Percentiles rank a stretch among this genome's conserved stretches.
Evolutionary conservation across 2,329 filamentous ascomycete genomes (phyloP).

Genomic region (Curvularia eragrostidis): DNA sequence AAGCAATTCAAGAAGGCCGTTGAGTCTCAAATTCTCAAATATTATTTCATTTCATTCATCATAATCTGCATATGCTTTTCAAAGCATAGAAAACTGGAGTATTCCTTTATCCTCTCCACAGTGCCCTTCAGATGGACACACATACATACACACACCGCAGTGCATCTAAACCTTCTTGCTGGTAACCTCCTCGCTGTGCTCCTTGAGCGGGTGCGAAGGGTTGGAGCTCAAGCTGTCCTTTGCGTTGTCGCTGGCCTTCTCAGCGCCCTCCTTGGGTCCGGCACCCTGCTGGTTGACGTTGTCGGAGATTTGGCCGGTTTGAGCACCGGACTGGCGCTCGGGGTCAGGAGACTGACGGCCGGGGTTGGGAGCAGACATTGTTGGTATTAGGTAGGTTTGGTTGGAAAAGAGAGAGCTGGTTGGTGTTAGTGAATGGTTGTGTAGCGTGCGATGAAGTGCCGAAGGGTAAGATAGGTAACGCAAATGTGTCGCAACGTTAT

Average conservation of each 20-base stretch:
- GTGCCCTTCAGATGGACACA: neutral
- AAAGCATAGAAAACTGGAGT: too few relatives aligned
- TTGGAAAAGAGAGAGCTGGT: neutral
- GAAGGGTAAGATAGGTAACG: neutral
- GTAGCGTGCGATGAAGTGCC: too few relatives aligned
- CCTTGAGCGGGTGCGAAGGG: conserved; percentile 69
- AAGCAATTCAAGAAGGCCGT: too few relatives aligned
- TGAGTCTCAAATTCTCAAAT: too few relatives aligned
- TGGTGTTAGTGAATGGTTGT: neutral
- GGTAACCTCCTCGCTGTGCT: conserved; percentile 67
- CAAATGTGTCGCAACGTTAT: neutral
- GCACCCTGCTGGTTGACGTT: conserved; percentile 63
- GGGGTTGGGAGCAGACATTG: conserved; percentile 70
- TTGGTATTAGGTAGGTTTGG: neutral
- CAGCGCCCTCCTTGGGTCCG: conserved; percentile 51
- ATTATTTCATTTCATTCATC: neutral
- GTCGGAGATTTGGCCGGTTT: conserved; percentile 66
- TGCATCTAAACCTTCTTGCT: conserved; percentile 55
- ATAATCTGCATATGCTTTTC: too few relatives aligned
- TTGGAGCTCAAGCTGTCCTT: conserved; percentile 62
- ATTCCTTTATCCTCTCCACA: too few relatives aligned
- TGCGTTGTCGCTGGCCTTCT: conserved; percentile 59
- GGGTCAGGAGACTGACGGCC: conserved; percentile 82
- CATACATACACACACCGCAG: neutral
- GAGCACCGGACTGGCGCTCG: conserved; percentile 69